phyloP scores from a whole-genome alignment of 2,329 filamentous ascomycete species.

The Colletotrichum magnum region DNA sequence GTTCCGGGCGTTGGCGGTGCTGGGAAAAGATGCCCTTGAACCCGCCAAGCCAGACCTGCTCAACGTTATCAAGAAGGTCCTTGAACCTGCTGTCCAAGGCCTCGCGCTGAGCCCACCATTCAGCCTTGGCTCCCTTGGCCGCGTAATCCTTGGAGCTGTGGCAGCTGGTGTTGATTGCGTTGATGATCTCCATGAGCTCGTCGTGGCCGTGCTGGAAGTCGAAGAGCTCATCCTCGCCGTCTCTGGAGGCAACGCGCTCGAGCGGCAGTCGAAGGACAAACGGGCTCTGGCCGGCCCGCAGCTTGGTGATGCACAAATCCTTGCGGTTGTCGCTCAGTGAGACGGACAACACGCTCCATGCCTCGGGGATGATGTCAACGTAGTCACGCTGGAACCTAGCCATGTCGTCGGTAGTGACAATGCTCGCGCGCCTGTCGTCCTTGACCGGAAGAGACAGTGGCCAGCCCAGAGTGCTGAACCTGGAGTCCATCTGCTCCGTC shows the following conservation, averaged over 20 bases:
- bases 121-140: conserved; percentile 80
- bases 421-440: conserved; percentile 56
- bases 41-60: conserved; percentile 94
- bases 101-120: conserved; percentile 93
- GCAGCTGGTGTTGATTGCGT: conserved; percentile 85
- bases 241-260: conserved; percentile 83
- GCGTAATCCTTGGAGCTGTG: conserved; percentile 78
- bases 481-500: conserved; percentile 40
- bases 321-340: conserved; percentile 85
- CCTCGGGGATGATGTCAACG: conserved; percentile 84
- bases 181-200: conserved; percentile 87
- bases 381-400: conserved; percentile 82
- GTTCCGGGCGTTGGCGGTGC: conserved; percentile 71
- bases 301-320: conserved; percentile 91
- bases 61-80: conserved; percentile 86
- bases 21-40: conserved; percentile 96
- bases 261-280: conserved; percentile 91
- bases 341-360: conserved; percentile 90
- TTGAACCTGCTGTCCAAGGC: conserved; percentile 82
- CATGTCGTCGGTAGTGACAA: conserved; percentile 66
- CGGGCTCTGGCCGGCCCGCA: conserved; percentile 81
- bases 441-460: conserved; percentile 39
- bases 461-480: conserved; percentile 54
- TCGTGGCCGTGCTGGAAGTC: conserved; percentile 84
- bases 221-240: conserved; percentile 84